These are phyloP conservation scores for Phytophthora syringae DNA, from an alignment of 352 stramenopile genomes.

Conservation along the genomic window DNA sequence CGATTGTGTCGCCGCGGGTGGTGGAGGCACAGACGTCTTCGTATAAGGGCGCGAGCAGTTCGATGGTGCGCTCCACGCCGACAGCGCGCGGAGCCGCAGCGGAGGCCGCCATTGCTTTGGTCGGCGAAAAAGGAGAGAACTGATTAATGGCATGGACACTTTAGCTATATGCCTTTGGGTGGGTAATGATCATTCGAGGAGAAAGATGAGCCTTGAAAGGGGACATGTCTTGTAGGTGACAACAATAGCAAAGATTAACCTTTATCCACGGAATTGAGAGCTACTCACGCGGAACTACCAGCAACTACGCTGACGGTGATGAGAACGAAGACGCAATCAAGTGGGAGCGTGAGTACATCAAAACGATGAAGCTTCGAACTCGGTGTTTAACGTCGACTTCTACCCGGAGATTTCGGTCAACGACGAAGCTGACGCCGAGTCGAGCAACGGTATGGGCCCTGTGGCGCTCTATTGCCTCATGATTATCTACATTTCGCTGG, in stretches of 20 bases:
- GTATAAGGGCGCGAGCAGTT: constrained; percentile 49
- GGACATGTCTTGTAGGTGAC: too few species aligned
- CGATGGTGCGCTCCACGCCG: constrained; percentile 33
- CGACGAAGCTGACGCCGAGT: constrained; percentile 65
- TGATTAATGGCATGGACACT: neutral
- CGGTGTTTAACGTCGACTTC: constrained; percentile 63
- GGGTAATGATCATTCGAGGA: too few species aligned
- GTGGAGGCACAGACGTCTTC: constrained; percentile 16
- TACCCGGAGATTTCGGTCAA: constrained; percentile 65
- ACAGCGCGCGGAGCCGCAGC: constrained; percentile 6
- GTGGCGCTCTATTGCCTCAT: constrained; percentile 62
- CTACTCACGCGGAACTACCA: too few species aligned
- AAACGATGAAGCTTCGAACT: constrained; percentile 56
- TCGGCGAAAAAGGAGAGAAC: constrained; percentile 2
- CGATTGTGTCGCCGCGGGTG: neutral
- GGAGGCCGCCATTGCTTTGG: constrained; percentile 15
- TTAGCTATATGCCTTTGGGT: too few species aligned
- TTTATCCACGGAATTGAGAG: too few species aligned
- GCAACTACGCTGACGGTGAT: constrained; percentile 61
- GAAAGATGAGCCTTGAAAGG: too few species aligned
- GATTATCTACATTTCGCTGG: constrained; percentile 72
- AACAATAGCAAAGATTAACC: too few species aligned
- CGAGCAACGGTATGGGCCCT: constrained; percentile 55
- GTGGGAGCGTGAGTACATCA: constrained; percentile 69
- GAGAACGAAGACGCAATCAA: constrained; percentile 54